Evolutionary conservation across 305 asterid genomes (phyloP).

Genomic region (Fraxinus baroniana): DNA sequence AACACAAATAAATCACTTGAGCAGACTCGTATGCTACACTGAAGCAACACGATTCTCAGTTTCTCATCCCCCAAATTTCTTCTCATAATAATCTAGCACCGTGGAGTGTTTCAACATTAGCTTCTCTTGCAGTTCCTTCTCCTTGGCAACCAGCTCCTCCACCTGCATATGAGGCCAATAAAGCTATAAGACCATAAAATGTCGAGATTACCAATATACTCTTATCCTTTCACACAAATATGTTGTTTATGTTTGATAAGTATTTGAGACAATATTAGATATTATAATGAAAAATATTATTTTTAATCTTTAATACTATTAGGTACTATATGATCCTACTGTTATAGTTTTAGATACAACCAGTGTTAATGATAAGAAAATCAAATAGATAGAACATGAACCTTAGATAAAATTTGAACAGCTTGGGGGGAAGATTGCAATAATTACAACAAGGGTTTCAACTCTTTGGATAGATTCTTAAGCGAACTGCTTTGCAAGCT

Average conservation of each 20-base stretch:
- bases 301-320: too few species aligned
- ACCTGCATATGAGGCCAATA: conserved; percentile 43
- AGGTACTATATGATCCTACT: too few species aligned
- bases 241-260: not conserved
- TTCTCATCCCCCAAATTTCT: conserved; percentile 71
- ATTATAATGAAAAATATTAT: not conserved
- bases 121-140: conserved; percentile 85
- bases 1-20: too few species aligned
- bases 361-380: not conserved
- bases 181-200: not conserved
- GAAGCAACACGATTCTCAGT: conserved; percentile 70
- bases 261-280: not conserved
- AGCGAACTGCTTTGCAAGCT: conserved; percentile 88
- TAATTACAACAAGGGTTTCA: conserved; percentile 62
- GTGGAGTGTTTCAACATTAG: conserved; percentile 75
- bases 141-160: conserved; percentile 75
- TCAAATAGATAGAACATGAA: conserved; percentile 23
- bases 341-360: not conserved
- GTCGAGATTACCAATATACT: not conserved
- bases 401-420: conserved; percentile 68
- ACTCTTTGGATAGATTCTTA: conserved; percentile 75
- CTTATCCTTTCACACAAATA: not conserved
- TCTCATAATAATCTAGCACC: conserved; percentile 75
- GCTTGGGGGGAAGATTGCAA: conserved; percentile 81
- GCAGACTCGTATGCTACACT: conserved; percentile 44